Conservation (phyloP, 768 basidiomycete genomes). For the Piloderma croceum region DNA sequence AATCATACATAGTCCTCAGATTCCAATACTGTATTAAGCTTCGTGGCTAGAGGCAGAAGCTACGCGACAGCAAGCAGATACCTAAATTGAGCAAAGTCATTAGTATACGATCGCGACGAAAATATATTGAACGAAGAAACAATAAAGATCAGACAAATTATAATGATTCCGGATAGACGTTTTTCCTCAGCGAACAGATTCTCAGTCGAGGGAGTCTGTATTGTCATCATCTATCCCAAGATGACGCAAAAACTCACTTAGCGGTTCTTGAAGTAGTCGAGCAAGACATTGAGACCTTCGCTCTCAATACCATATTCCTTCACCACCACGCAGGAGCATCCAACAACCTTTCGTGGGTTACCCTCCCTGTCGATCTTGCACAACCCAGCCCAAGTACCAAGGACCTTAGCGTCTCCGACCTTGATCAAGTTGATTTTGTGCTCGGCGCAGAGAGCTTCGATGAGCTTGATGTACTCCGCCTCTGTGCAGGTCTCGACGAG, state of each 20-base stretch:
- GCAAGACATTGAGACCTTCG: conserved; percentile 89
- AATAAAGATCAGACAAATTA: conserved; percentile 67
- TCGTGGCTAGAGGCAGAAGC: too few relatives aligned
- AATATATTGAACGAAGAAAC: too few relatives aligned
- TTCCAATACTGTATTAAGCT: too few relatives aligned
- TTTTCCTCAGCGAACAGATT: conserved; percentile 60
- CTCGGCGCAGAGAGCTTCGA: conserved; percentile 97
- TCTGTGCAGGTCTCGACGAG: conserved; percentile 99
- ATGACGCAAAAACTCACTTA: conserved; percentile 36
- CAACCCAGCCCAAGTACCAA: conserved; percentile 97
- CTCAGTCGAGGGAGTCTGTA: conserved; percentile 93
- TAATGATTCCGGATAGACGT: conserved; percentile 88
- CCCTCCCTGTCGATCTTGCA: conserved; percentile 99
- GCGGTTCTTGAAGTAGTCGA: conserved; percentile 96
- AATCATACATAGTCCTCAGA: too few relatives aligned
- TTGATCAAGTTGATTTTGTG: conserved; percentile 99
- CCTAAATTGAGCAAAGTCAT: too few relatives aligned
- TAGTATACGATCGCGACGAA: too few relatives aligned
- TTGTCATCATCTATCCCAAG: conserved; percentile 60
- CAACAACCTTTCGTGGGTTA: conserved; percentile 93
- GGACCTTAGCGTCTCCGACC: conserved; percentile 94
- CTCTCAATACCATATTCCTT: conserved; percentile 96
- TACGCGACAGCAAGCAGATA: too few relatives aligned
- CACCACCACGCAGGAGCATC: conserved; percentile 92
- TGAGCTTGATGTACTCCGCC: conserved; percentile 99